Evolutionary conservation across 805 yeast species (phyloP).

Genomic region (Yamadazyma laniorum): DNA sequence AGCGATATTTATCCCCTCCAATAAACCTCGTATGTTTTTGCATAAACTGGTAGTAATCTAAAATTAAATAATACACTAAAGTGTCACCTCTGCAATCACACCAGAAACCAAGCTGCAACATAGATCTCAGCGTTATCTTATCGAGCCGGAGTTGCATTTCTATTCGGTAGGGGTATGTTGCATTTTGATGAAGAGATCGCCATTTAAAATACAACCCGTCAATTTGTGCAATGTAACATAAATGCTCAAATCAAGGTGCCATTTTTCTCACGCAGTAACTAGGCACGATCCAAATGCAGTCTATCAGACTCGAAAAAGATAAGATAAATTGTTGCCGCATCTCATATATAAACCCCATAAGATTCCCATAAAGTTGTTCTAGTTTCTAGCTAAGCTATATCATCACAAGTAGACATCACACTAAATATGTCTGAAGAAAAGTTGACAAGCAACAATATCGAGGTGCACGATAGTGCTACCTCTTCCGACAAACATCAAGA

Average conservation of each 20-base stretch:
- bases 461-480: constrained; percentile 10
- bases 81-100: no score
- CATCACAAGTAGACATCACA: no score
- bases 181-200: not conserved
- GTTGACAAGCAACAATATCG: constrained; percentile 9
- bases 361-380: not conserved
- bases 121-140: no score
- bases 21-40: not conserved
- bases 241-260: not conserved
- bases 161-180: no score
- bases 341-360: not conserved
- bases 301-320: no score
- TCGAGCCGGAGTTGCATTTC: no score
- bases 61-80: not conserved
- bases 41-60: not conserved
- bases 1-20: no score
- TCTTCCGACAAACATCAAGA: constrained; percentile 12
- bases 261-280: not conserved
- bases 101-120: no score
- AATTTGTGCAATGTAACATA: not conserved
- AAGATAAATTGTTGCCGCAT: not conserved
- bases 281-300: no score
- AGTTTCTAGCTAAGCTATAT: no score
- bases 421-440: constrained; percentile 15
- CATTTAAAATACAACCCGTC: not conserved